phyloP scores from a whole-genome alignment of 805 yeast genomes.

The Yarrowia sp. region DNA sequence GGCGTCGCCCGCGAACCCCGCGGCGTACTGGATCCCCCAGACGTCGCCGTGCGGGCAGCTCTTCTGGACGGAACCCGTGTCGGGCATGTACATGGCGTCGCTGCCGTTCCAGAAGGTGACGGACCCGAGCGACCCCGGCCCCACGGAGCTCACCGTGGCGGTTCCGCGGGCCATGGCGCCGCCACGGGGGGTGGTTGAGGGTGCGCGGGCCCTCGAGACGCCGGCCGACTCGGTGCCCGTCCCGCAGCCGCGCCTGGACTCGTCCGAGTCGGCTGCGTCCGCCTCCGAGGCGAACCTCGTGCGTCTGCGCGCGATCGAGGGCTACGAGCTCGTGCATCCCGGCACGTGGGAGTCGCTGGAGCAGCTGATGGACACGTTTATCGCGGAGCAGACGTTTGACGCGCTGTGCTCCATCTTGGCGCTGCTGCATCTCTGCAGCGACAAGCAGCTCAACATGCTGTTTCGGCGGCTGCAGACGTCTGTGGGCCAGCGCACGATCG shows the following conservation, averaged over 20 bases:
- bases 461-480: conserved; percentile 18
- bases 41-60: conserved; percentile 32
- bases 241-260: neutral
- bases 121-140: conserved; percentile 12
- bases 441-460: neutral
- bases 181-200: neutral
- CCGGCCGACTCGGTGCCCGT: neutral
- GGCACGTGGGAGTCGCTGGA: conserved; percentile 20
- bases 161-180: neutral
- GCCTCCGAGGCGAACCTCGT: conserved; percentile 16
- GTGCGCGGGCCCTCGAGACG: neutral
- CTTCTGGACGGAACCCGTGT: conserved; percentile 20
- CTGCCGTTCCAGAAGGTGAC: conserved; percentile 22
- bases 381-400: conserved; percentile 9
- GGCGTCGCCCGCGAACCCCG: conserved; percentile 27
- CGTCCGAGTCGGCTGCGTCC: neutral
- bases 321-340: conserved; percentile 4
- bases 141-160: neutral
- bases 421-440: conserved; percentile 1
- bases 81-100: conserved; percentile 12
- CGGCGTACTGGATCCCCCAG: conserved; percentile 41
- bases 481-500: conserved; percentile 1
- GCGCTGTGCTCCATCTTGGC: neutral
- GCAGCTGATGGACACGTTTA: conserved; percentile 15
- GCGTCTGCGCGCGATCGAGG: conserved; percentile 13